Percentiles rank a stretch among this genome's conserved stretches.
Conservation (phyloP, 371 early-diverging fungal species). For the Syncephalis fuscata region DNA sequence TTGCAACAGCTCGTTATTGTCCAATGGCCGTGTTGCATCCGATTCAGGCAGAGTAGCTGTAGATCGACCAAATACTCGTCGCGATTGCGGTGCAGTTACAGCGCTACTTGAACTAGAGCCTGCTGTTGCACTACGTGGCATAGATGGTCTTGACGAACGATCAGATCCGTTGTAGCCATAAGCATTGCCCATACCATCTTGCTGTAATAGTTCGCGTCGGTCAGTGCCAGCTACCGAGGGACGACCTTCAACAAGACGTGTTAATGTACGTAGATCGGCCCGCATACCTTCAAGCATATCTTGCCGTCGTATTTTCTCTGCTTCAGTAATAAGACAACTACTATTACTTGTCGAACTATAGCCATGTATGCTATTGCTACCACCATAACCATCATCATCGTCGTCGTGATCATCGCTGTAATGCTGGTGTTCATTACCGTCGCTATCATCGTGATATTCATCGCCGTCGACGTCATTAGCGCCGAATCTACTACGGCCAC, state of each 20-base stretch:
- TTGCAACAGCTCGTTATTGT: slow-evolving; percentile 48
- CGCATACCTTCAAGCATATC: too few relatives aligned
- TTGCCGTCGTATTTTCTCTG: too few relatives aligned
- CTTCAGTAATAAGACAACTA: too few relatives aligned
- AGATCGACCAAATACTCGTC: slow-evolving; percentile 49
- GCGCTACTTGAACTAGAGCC: background rate
- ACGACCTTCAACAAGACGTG: too few relatives aligned
- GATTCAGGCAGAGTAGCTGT: slow-evolving; percentile 40
- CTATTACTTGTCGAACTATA: too few relatives aligned
- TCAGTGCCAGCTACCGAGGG: too few relatives aligned
- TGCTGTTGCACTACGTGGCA: too few relatives aligned
- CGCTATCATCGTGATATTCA: background rate
- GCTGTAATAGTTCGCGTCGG: slow-evolving; percentile 9
- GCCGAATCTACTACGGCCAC: too few relatives aligned
- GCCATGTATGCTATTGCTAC: too few relatives aligned
- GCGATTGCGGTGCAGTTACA: slow-evolving; percentile 5
- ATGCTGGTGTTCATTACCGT: slow-evolving; percentile 21
- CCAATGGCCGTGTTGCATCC: slow-evolving; percentile 47
- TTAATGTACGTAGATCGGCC: too few relatives aligned
- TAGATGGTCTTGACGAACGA: too few relatives aligned
- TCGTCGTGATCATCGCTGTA: slow-evolving; percentile 50
- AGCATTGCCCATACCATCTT: slow-evolving; percentile 16
- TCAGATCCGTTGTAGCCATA: slow-evolving; percentile 7
- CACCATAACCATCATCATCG: slow-evolving; percentile 27
- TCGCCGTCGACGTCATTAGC: too few relatives aligned